These are phyloP conservation scores for Westerdykella aurantiaca DNA, from an alignment of 2,329 filamentous ascomycete species.

Conservation along the genomic window DNA sequence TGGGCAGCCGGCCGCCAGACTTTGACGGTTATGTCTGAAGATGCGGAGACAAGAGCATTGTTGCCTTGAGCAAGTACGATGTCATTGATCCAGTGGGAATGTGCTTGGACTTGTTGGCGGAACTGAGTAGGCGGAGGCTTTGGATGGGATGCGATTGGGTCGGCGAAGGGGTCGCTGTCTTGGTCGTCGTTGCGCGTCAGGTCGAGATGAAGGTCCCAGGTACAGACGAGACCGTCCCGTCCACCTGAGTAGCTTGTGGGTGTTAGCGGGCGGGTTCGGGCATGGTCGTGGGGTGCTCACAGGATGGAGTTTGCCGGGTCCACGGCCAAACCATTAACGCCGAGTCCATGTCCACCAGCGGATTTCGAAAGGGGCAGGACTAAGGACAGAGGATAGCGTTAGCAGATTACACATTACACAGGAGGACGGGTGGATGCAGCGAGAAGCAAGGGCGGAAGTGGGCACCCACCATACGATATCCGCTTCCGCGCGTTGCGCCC, in stretches of 20 bases:
- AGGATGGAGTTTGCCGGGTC: slow-evolving; percentile 78
- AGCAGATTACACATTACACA: slow-evolving; percentile 4
- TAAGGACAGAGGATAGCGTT: slow-evolving; percentile 26
- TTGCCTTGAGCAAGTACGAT: slow-evolving; percentile 75
- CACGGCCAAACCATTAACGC: slow-evolving; percentile 89
- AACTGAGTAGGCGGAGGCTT: slow-evolving; percentile 49
- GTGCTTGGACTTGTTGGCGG: slow-evolving; percentile 65
- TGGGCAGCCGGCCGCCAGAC: slow-evolving; percentile 74
- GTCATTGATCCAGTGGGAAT: slow-evolving; percentile 96
- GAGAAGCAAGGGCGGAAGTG: slow-evolving; percentile 7
- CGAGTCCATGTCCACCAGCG: slow-evolving; percentile 80
- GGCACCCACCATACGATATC: slow-evolving; percentile 47
- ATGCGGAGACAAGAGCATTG: slow-evolving; percentile 76
- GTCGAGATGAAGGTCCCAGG: slow-evolving; percentile 82
- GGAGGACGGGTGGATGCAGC: slow-evolving; percentile 2
- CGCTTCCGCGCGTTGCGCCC: slow-evolving; percentile 49
- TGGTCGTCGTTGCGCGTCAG: slow-evolving; percentile 41
- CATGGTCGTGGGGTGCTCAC: slow-evolving; percentile 49
- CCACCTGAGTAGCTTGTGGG: slow-evolving; percentile 80
- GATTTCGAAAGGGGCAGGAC: slow-evolving; percentile 69
- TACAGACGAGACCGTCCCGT: slow-evolving; percentile 90
- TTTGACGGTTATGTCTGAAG: slow-evolving; percentile 90
- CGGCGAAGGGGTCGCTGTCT: slow-evolving; percentile 41
- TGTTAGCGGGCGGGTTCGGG: slow-evolving; percentile 8
- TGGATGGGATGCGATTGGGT: slow-evolving; percentile 26